phyloP scores from a whole-genome alignment of 495 filamentous ascomycete genomes.

The Neurospora cerealis region DNA sequence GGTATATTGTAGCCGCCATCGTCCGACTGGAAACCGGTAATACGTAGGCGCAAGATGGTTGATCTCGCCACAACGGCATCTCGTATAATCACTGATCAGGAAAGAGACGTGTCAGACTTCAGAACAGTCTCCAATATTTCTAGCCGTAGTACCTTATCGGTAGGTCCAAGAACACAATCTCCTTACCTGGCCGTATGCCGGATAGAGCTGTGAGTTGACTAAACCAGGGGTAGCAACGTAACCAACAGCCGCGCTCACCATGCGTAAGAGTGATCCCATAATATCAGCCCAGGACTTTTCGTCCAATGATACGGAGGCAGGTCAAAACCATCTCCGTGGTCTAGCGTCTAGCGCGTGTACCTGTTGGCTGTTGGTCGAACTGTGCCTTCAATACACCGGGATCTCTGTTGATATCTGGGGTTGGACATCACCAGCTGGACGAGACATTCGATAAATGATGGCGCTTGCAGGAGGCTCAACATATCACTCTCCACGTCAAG shows the following conservation, averaged over 20 bases:
- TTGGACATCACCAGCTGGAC: background rate
- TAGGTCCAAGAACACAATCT: background rate
- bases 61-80: background rate
- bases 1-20: background rate
- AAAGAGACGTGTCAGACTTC: background rate
- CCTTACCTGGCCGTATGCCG: background rate
- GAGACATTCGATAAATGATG: background rate
- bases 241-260: background rate
- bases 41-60: background rate
- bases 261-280: background rate
- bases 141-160: background rate
- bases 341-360: background rate
- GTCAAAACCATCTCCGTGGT: background rate
- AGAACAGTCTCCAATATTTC: background rate
- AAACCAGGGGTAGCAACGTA: background rate
- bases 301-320: background rate
- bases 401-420: background rate
- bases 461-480: background rate
- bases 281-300: background rate
- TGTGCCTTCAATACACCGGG: background rate
- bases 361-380: background rate
- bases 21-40: background rate
- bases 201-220: background rate
- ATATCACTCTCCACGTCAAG: background rate
- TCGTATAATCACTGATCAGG: background rate